Base-by-base conservation (phyloP, 73 alveolate genomes). In the Symbiodinium natans region DNA sequence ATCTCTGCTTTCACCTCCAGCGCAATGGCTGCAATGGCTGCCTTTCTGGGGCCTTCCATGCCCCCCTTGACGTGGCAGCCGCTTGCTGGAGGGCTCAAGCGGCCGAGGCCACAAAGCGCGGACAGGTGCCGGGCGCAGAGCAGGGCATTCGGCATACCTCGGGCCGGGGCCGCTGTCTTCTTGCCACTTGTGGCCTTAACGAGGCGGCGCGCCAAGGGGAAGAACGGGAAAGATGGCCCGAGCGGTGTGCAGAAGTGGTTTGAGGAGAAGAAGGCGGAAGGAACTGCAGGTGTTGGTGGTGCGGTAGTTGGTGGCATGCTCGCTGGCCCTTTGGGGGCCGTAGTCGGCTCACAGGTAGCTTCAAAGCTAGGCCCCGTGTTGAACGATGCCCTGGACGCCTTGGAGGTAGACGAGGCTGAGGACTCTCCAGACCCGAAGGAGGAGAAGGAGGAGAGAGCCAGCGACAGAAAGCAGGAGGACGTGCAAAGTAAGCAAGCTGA, bases 241-340 rank as follows among this genome's bases (percentile, higher is more conserved):
- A 39, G 74, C 0, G 93, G 93, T 6, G 93, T 84, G 93, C 77
- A 84, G 93, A 84, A 84, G 93, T 84, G 93, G 93, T 84, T 84
- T 46, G 93, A 84, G 25, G 75, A 84, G 75, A 84, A 84, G 77
- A 84, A 84, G 77, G 43, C 74, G 15, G 73, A 84, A 31, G 93
- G 77, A n/a, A 84, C 93, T 84, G 93, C 93, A 19, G 93, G 93
- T 31, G 93, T 84, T 25, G 93, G 93, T 29, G 93, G 93, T 1
- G 93, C 93, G 41, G 93, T 84, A 34, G 48, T 84, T 29, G 93
- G 93, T 9, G 93, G 93, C 33, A 84, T 84, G 93, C 75, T 84
- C 17, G 93, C 36, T 8, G 93, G 93, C 38, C 93, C 93, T 84
- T 43, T 84, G 46, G 93, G 93, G 17, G 93, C 93, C 17, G 75